Evolutionary conservation across 768 basidiomycete genomes (phyloP).

Genomic region (Suillus ampliporus): DNA sequence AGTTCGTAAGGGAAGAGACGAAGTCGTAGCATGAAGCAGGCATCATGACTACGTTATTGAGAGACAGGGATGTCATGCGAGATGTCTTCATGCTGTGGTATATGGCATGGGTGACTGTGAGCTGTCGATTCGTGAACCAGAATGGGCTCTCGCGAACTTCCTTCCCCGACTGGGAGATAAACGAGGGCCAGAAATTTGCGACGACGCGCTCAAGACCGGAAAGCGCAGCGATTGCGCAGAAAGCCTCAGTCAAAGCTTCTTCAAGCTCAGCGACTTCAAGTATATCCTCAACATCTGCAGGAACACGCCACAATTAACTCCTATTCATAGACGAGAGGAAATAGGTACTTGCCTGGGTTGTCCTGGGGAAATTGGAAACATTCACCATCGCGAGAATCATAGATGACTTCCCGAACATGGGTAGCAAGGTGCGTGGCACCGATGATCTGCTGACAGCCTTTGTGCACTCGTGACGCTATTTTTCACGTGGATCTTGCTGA

Average conservation of each 20-base stretch:
- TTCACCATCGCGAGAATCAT: conserved; percentile 33
- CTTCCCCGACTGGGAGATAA: conserved; percentile 25
- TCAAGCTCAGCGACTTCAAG: conserved; percentile 39
- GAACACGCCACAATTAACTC: conserved; percentile 3
- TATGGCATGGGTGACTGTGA: conserved; percentile 28
- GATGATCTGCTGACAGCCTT: conserved; percentile 27
- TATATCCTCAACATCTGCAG: conserved; percentile 28
- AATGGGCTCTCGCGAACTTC: conserved; percentile 35
- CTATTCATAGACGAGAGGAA: not conserved
- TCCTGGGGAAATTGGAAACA: conserved; percentile 29
- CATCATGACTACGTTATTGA: conserved; percentile 34
- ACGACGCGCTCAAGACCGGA: conserved; percentile 25
- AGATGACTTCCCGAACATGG: conserved; percentile 34
- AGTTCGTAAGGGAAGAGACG: conserved; percentile 28
- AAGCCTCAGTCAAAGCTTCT: conserved; percentile 32
- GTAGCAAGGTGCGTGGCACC: conserved; percentile 26
- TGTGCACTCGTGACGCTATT: conserved; percentile 35
- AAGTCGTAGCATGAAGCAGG: conserved; percentile 34
- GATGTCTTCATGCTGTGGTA: conserved; percentile 29
- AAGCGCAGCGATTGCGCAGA: conserved; percentile 26
- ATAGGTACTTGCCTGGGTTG: conserved; percentile 16
- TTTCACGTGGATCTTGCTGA: conserved; percentile 27
- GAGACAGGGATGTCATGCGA: conserved; percentile 24
- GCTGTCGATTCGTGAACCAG: conserved; percentile 38
- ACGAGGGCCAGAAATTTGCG: conserved; percentile 39